Evolutionary conservation across 2,329 filamentous ascomycete genomes (phyloP), one percentile per base, ranked within the genome.

Genomic region (Paecilomyces dactylethromorphus): DNA sequence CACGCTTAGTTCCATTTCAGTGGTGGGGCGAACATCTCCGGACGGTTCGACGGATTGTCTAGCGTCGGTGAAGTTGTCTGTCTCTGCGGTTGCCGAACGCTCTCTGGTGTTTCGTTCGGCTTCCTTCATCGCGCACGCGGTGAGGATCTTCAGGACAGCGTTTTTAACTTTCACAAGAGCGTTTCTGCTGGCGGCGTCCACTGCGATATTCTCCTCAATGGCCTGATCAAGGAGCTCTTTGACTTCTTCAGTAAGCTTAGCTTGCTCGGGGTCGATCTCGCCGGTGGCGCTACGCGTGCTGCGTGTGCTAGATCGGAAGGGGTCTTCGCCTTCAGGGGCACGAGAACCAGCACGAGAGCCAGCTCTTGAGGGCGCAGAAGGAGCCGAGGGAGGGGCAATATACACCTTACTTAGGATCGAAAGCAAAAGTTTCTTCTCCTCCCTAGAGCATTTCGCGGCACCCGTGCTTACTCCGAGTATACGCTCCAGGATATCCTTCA

Each of bases 371-470:
- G n/a, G 63, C 68, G 12, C 72, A 71, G 74, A 72, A 15, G 72
- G 67, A 78, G 63, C 84, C 77, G 60, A 86, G 1, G 87, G 79
- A 0, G 90, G 83, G 1, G 88, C 87, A 54, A 97, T 82, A 69
- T 92, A 86, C 1, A 97, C 80, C 74, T 97, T 97, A 64, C 86
- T 86, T 1, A 97, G 82, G 54, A 97, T 84, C 0, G 87, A 83
- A 29, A 90, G 86, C 10, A 94, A 78, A 1, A 88, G 82, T 72
- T 95, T 97, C 77, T 90, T 91, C 74, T 97, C 92, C 63, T 96
- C 92, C 71, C 90, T 71, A 6, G 70, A 69, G 59, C 73, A 74
- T 11, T 71, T 72, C 58, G 70, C 73, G 13, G 65, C 62, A 1
- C 67, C 69, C 6, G 63, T 58, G 54, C 66, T 75, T 45, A 76